Percentiles rank a stretch among this genome's conserved stretches.
These are phyloP conservation scores for Aureobasidium mangrovei DNA, from an alignment of 2,329 filamentous ascomycete species.

Conservation along the genomic window DNA sequence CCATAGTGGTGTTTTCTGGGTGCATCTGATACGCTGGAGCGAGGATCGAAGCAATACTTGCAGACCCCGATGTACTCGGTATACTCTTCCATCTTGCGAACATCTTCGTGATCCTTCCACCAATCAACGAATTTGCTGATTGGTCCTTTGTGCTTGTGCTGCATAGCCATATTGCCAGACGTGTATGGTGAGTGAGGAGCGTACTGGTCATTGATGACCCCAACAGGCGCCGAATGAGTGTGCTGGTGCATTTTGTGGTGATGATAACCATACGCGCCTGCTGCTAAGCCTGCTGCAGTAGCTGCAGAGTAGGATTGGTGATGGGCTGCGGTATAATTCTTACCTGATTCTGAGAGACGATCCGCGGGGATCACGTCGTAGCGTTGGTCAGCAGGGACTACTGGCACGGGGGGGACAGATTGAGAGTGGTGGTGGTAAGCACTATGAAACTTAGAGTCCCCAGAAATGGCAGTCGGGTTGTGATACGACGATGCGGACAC, in stretches of 20 bases:
- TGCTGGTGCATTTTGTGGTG: conserved; percentile 20
- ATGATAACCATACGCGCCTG: conserved; percentile 17
- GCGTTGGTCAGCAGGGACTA: neutral
- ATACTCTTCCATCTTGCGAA: conserved; percentile 58
- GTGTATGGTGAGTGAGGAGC: conserved; percentile 12
- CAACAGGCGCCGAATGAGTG: conserved; percentile 21
- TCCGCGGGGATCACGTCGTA: neutral
- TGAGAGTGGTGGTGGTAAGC: neutral
- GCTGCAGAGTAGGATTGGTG: conserved; percentile 26
- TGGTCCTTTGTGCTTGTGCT: conserved; percentile 48
- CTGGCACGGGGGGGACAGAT: neutral
- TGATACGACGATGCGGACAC: too few relatives aligned
- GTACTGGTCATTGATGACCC: conserved; percentile 15
- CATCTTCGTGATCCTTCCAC: conserved; percentile 57
- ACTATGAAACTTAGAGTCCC: neutral
- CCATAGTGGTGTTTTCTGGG: conserved; percentile 53
- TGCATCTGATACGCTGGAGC: conserved; percentile 46
- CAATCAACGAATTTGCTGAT: conserved; percentile 49
- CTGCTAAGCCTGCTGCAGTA: conserved; percentile 15
- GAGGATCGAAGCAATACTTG: conserved; percentile 56
- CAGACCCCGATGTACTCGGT: conserved; percentile 59
- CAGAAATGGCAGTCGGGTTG: neutral
- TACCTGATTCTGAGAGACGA: conserved; percentile 23
- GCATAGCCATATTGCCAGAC: conserved; percentile 36
- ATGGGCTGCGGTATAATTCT: conserved; percentile 34